Evolutionary conservation across 2,329 filamentous ascomycete species (phyloP).

Genomic region (Colletotrichum truncatum): DNA sequence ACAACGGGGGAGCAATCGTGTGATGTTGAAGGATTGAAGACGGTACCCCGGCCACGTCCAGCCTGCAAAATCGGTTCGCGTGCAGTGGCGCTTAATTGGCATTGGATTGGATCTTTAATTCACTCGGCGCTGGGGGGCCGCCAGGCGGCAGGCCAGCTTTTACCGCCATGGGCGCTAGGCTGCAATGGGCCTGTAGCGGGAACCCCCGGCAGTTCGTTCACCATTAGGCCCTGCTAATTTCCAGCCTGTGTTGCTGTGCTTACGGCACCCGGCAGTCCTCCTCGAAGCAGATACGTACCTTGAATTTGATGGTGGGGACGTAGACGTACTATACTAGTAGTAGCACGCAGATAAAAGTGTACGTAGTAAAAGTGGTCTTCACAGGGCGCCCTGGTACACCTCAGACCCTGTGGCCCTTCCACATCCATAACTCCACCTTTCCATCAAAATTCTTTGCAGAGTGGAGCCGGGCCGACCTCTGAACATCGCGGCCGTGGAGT

Average conservation of each 20-base stretch:
- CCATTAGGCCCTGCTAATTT: conserved; percentile 1
- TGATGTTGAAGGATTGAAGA: conserved; percentile 34
- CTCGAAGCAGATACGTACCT: background rate
- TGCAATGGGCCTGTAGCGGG: conserved; percentile 1
- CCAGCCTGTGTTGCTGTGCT: background rate
- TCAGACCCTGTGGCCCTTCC: conserved; percentile 11
- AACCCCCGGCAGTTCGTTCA: conserved; percentile 27
- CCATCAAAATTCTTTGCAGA: conserved; percentile 31
- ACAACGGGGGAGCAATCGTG: conserved; percentile 21
- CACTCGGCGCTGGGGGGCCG: conserved; percentile 1
- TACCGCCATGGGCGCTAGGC: conserved; percentile 24
- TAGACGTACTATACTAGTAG: too few species aligned
- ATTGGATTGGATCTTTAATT: conserved; percentile 22
- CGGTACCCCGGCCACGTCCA: conserved; percentile 26
- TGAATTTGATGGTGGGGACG: too few species aligned
- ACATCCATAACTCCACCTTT: conserved; percentile 19
- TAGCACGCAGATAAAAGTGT: too few species aligned
- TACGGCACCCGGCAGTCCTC: background rate
- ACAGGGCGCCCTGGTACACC: background rate
- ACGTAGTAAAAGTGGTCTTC: background rate
- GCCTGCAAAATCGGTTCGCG: conserved; percentile 31
- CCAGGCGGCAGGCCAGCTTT: conserved; percentile 18
- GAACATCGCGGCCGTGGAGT: conserved; percentile 24
- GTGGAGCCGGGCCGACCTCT: conserved; percentile 8
- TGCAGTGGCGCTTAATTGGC: conserved; percentile 29